Evolutionary conservation across 495 filamentous ascomycete genomes (phyloP).

Genomic region (Hypoxylon fragiforme): DNA sequence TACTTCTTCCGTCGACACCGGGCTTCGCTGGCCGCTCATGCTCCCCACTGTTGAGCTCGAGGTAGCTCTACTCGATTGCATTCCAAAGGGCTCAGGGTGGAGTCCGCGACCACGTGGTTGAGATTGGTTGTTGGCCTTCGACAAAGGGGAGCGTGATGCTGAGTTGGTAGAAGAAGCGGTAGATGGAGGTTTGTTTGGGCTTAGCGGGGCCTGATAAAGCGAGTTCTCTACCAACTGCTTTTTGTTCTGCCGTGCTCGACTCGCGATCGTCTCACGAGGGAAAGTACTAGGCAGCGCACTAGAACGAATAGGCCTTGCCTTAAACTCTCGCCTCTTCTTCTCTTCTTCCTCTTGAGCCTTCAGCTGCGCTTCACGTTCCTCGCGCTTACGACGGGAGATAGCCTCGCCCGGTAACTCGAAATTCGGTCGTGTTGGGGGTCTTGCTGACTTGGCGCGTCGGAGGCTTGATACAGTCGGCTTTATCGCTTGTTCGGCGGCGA

Average conservation of each 20-base stretch:
- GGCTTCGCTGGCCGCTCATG: constrained; percentile 47
- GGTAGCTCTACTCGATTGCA: constrained; percentile 37
- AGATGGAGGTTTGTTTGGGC: constrained; percentile 23
- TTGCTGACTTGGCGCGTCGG: constrained; percentile 57
- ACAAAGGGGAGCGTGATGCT: constrained; percentile 24
- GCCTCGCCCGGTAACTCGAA: constrained; percentile 78
- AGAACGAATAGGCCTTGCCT: constrained; percentile 61
- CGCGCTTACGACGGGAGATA: constrained; percentile 68
- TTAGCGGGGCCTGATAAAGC: not conserved
- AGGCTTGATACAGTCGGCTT: constrained; percentile 42
- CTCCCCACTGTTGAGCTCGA: constrained; percentile 45
- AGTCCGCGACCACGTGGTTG: constrained; percentile 31
- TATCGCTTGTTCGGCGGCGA: constrained; percentile 38
- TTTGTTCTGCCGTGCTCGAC: constrained; percentile 58
- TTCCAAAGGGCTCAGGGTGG: constrained; percentile 13
- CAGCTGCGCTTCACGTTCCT: constrained; percentile 65
- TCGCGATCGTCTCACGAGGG: constrained; percentile 59
- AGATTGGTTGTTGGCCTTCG: constrained; percentile 29
- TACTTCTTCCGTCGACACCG: constrained; percentile 52
- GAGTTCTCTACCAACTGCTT: constrained; percentile 36
- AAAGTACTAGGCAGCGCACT: constrained; percentile 42
- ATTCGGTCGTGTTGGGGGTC: constrained; percentile 60
- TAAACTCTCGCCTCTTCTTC: constrained; percentile 61
- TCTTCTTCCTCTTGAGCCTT: constrained; percentile 64
- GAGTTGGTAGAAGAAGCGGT: not conserved